Conservation (phyloP, 2,329 filamentous ascomycete species). For the Sphaerostilbella broomeana region DNA sequence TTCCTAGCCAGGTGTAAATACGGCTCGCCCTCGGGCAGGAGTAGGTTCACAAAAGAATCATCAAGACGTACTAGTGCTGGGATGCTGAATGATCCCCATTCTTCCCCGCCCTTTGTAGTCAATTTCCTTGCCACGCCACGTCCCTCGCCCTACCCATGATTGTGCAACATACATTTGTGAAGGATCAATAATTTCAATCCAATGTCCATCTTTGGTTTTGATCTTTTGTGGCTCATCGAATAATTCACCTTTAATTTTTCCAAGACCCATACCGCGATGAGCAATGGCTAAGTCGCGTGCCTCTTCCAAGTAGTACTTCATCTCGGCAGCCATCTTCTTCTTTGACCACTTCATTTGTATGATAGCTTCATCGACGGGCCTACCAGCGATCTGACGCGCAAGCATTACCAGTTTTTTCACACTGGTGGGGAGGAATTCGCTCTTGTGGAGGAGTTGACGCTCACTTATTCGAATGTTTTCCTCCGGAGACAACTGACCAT, state of each 20-base stretch:
- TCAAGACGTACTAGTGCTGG: constrained; percentile 62
- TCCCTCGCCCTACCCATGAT: constrained; percentile 82
- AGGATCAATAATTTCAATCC: constrained; percentile 63
- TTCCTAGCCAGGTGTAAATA: too few relatives aligned
- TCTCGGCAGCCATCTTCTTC: constrained; percentile 82
- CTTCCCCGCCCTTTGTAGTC: constrained; percentile 73
- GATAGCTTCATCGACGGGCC: constrained; percentile 89
- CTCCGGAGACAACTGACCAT: constrained; percentile 46
- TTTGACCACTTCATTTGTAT: constrained; percentile 91
- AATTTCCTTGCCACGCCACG: constrained; percentile 47
- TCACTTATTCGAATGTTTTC: constrained; percentile 62
- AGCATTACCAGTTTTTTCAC: constrained; percentile 87
- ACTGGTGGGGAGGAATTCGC: constrained; percentile 71
- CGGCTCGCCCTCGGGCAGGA: too few relatives aligned
- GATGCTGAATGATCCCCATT: constrained; percentile 60
- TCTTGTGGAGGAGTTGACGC: constrained; percentile 51
- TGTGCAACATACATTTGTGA: constrained; percentile 86
- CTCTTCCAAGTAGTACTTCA: constrained; percentile 70
- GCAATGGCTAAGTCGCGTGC: constrained; percentile 78
- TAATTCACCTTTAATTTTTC: constrained; percentile 34
- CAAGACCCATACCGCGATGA: constrained; percentile 76
- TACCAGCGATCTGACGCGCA: constrained; percentile 82
- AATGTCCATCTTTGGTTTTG: constrained; percentile 66
- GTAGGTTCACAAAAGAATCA: too few relatives aligned
- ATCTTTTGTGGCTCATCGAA: constrained; percentile 45